Conservation (phyloP, 2,329 filamentous ascomycete species). For the Proliferodiscus dingleyae region DNA sequence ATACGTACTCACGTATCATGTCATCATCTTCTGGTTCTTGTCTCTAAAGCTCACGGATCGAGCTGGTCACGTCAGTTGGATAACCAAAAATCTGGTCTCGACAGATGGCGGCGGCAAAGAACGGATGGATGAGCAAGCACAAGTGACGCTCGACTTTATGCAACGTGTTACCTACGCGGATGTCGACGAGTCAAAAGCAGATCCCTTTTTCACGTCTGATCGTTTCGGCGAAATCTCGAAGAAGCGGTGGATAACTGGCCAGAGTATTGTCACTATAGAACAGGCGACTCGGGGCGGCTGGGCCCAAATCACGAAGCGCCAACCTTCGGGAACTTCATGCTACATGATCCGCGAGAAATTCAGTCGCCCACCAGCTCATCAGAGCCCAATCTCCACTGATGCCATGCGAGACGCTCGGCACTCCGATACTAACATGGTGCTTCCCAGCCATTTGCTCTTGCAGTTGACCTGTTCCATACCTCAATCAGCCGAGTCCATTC, state of each 20-base stretch:
- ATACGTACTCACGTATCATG: slow-evolving; percentile 87
- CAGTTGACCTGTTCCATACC: slow-evolving; percentile 62
- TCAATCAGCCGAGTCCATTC: slow-evolving; percentile 50
- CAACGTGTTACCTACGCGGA: slow-evolving; percentile 83
- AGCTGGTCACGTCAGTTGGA: slow-evolving; percentile 81
- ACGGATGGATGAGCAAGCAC: slow-evolving; percentile 81
- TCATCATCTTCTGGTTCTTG: slow-evolving; percentile 96
- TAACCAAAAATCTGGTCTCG: slow-evolving; percentile 76
- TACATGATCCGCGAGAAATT: slow-evolving; percentile 53
- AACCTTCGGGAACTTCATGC: slow-evolving; percentile 61
- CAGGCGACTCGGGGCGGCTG: slow-evolving; percentile 63
- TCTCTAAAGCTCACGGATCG: slow-evolving; percentile 81
- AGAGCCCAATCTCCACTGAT: slow-evolving; percentile 45
- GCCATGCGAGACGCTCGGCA: slow-evolving; percentile 46
- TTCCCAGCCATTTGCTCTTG: slow-evolving; percentile 71
- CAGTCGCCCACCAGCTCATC: slow-evolving; percentile 52
- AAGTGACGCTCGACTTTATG: slow-evolving; percentile 94
- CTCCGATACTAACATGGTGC: slow-evolving; percentile 52
- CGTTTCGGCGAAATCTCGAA: slow-evolving; percentile 62
- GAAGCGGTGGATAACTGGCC: slow-evolving; percentile 68
- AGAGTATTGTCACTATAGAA: slow-evolving; percentile 69
- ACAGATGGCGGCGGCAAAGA: slow-evolving; percentile 70
- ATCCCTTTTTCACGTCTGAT: slow-evolving; percentile 59
- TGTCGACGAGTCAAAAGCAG: slow-evolving; percentile 67
- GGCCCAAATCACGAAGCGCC: slow-evolving; percentile 66